phyloP scores from a whole-genome alignment of 345 rosid species.

The Heritiera fomes region DNA sequence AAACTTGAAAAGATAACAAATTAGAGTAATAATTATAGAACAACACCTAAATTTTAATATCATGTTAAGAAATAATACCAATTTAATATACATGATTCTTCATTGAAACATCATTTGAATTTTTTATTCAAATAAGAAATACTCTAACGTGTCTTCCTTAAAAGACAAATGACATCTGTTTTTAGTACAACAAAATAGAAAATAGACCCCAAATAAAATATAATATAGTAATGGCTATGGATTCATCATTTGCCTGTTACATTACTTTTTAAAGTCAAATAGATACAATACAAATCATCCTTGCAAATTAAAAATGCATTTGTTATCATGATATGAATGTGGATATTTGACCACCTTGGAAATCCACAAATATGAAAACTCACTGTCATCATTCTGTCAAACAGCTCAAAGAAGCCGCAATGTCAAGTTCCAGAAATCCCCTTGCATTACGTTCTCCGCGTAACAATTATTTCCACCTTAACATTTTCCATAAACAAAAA shows the following conservation, averaged over 20 bases:
- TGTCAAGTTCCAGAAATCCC: not conserved
- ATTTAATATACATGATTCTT: too few species aligned
- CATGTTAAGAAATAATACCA: too few species aligned
- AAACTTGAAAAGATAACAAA: too few species aligned
- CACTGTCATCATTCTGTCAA: slow-evolving; percentile 19
- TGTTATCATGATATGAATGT: not conserved
- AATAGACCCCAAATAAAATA: not conserved
- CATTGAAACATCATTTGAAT: too few species aligned
- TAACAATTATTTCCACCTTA: not conserved
- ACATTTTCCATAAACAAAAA: not conserved
- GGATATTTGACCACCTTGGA: not conserved
- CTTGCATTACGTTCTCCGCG: not conserved
- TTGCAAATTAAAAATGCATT: too few species aligned
- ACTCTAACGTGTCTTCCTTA: too few species aligned
- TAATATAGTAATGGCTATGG: not conserved
- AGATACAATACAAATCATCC: too few species aligned
- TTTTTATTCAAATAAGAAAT: too few species aligned
- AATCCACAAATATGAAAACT: not conserved
- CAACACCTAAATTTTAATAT: too few species aligned
- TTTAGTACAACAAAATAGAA: not conserved
- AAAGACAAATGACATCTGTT: too few species aligned
- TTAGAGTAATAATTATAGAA: too few species aligned
- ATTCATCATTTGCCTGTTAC: not conserved
- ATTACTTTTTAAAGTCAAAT: not conserved
- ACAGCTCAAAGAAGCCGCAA: not conserved